Conservation (phyloP, 768 basidiomycete genomes). For the Ramaria sp. region DNA sequence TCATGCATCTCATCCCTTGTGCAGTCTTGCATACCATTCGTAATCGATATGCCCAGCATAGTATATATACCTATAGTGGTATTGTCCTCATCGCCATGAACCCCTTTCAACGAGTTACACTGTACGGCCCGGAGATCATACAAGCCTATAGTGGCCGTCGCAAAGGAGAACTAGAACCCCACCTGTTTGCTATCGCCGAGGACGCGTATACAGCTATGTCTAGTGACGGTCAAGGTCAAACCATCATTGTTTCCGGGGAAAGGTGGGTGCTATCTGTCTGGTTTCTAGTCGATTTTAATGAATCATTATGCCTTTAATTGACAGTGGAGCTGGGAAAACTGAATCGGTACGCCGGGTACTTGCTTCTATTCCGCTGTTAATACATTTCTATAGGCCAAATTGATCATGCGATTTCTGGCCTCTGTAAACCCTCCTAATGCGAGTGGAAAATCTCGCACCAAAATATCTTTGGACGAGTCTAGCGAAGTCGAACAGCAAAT, state of each 20-base stretch:
- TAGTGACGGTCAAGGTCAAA: slow-evolving; percentile 88
- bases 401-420: slow-evolving; percentile 98
- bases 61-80: slow-evolving; percentile 98
- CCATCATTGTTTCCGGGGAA: slow-evolving; percentile 97
- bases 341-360: slow-evolving; percentile 62
- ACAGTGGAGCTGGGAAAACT: slow-evolving; percentile 96
- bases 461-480: slow-evolving; percentile 70
- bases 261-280: slow-evolving; percentile 41
- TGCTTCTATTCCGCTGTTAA: background rate
- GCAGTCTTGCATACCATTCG: slow-evolving; percentile 93
- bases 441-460: slow-evolving; percentile 51
- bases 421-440: slow-evolving; percentile 83
- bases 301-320: slow-evolving; percentile 8
- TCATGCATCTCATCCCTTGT: background rate
- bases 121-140: slow-evolving; percentile 95
- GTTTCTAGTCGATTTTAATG: slow-evolving; percentile 8
- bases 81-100: slow-evolving; percentile 99
- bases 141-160: slow-evolving; percentile 90
- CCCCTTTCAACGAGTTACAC: slow-evolving; percentile 93
- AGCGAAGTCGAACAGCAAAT: slow-evolving; percentile 97
- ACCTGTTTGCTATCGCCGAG: slow-evolving; percentile 97
- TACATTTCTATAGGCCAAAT: slow-evolving; percentile 60
- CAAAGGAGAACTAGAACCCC: slow-evolving; percentile 93
- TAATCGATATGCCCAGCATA: slow-evolving; percentile 93
- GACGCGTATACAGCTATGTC: slow-evolving; percentile 98